Evolutionary conservation across 768 basidiomycete species (phyloP).

Genomic region (Mrakia frigida): DNA sequence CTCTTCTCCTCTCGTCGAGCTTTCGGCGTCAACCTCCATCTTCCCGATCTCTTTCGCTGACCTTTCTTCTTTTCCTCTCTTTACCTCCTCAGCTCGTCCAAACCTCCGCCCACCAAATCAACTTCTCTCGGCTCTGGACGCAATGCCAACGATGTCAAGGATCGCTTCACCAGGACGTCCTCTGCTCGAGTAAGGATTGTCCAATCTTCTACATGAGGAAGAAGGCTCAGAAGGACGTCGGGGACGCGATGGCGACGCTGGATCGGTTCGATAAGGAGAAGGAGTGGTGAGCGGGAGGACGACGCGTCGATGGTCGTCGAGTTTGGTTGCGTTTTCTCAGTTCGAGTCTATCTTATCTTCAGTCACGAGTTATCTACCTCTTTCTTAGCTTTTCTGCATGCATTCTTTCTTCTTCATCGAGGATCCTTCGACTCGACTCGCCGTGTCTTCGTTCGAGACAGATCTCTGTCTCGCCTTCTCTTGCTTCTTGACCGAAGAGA

Average conservation of each 20-base stretch:
- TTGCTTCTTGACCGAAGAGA: no score
- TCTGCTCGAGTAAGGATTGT: constrained; percentile 95
- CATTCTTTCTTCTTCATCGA: no score
- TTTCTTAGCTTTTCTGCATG: no score
- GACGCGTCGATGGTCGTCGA: no score
- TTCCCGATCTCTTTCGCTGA: not conserved
- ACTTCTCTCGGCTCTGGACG: constrained; percentile 93
- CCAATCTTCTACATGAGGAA: constrained; percentile 99
- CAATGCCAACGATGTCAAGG: constrained; percentile 99
- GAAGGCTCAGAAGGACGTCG: constrained; percentile 96
- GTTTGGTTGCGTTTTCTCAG: no score
- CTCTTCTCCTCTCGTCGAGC: no score
- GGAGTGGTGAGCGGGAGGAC: constrained; percentile 37
- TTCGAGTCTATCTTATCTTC: no score
- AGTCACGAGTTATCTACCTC: no score
- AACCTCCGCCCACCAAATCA: constrained; percentile 76
- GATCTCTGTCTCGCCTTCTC: no score
- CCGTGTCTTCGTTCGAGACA: no score
- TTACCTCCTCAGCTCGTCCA: constrained; percentile 44
- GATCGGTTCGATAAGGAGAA: constrained; percentile 68
- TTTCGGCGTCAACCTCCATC: no score
- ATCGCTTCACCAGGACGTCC: constrained; percentile 95
- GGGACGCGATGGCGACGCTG: constrained; percentile 68
- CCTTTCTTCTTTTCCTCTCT: not conserved
- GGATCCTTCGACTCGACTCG: no score